Percentiles rank a stretch among this genome's conserved stretches.
phyloP scores from a whole-genome alignment of 2,329 filamentous ascomycete genomes.

The Ceratocystis harringtonii region DNA sequence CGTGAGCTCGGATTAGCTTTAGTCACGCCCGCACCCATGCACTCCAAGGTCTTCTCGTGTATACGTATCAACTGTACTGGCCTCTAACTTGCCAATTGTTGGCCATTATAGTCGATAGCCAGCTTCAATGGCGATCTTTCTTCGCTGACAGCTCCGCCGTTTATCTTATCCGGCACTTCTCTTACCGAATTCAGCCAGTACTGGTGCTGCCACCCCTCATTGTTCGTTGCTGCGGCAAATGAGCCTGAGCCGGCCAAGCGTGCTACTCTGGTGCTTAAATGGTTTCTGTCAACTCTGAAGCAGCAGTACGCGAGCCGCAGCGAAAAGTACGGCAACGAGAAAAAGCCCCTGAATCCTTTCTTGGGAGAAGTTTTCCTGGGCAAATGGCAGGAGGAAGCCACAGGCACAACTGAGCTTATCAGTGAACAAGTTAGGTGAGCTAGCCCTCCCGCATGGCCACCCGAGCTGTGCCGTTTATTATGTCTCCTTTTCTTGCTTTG shows the following conservation, averaged over 20 bases:
- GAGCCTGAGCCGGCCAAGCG: conserved; percentile 71
- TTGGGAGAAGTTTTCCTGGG: conserved; percentile 88
- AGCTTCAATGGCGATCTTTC: conserved; percentile 73
- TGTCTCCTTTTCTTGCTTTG: background rate
- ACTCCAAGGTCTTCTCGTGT: background rate
- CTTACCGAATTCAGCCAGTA: conserved; percentile 70
- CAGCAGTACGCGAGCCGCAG: conserved; percentile 64
- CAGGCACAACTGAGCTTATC: conserved; percentile 69
- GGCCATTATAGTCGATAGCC: conserved; percentile 46
- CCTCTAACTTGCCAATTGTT: background rate
- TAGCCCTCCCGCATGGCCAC: background rate
- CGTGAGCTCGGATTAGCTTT: background rate
- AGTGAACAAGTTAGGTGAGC: conserved; percentile 78
- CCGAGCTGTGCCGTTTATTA: background rate
- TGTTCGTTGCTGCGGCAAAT: conserved; percentile 68
- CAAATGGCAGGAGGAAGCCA: conserved; percentile 61
- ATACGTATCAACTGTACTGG: background rate
- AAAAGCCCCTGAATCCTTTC: conserved; percentile 96
- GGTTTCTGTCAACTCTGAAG: conserved; percentile 88
- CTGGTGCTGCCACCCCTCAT: conserved; percentile 62
- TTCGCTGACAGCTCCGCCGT: conserved; percentile 66
- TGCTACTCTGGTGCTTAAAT: conserved; percentile 77
- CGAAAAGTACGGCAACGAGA: conserved; percentile 75
- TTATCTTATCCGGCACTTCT: conserved; percentile 65
- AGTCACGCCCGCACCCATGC: background rate